These are phyloP conservation scores for Crotalaria pallida DNA, from an alignment of 306 rosid genomes.

Conservation along the genomic window DNA sequence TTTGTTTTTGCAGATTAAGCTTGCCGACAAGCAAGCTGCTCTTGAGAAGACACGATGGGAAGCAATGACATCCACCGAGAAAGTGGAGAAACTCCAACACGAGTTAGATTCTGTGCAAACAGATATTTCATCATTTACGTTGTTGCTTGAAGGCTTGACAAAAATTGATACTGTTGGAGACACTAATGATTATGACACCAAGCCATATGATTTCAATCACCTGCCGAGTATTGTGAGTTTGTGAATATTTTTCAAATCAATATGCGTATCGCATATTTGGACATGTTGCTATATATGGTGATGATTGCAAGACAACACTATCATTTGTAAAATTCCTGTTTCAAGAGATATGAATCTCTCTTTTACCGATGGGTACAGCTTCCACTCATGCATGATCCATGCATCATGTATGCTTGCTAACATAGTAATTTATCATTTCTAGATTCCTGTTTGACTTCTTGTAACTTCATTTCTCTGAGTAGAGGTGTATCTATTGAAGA, in stretches of 20 bases:
- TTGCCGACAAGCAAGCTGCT: slow-evolving; percentile 97
- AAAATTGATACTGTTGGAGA: slow-evolving; percentile 34
- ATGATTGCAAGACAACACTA: slow-evolving; percentile 30
- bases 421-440: background rate
- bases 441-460: background rate
- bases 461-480: background rate
- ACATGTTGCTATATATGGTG: background rate
- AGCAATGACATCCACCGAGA: slow-evolving; percentile 63
- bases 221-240: slow-evolving; percentile 35
- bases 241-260: slow-evolving; percentile 15
- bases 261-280: background rate
- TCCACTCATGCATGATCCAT: too few relatives aligned
- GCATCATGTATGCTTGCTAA: slow-evolving; percentile 1
- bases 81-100: slow-evolving; percentile 34
- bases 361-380: background rate
- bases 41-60: slow-evolving; percentile 87
- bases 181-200: slow-evolving; percentile 25
- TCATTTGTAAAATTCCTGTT: slow-evolving; percentile 26
- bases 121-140: slow-evolving; percentile 36
- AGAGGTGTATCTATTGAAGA: background rate
- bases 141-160: slow-evolving; percentile 60
- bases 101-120: slow-evolving; percentile 36
- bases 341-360: slow-evolving; percentile 30
- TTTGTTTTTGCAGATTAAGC: slow-evolving; percentile 57
- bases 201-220: slow-evolving; percentile 27